These are phyloP conservation scores for Pleurotus sapidus DNA, from an alignment of 768 basidiomycete genomes.

Conservation along the genomic window DNA sequence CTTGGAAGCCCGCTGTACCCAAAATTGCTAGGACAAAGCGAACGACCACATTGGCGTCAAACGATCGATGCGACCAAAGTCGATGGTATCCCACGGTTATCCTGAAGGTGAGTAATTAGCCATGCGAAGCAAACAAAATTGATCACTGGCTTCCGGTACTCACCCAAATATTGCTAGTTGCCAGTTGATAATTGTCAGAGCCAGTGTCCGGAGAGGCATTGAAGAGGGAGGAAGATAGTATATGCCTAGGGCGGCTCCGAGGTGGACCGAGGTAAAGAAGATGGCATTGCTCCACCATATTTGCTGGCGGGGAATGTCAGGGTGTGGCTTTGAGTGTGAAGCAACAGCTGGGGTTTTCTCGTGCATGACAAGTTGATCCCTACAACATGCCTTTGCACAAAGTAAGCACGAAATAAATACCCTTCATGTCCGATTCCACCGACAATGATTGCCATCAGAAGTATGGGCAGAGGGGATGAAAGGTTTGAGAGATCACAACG, in stretches of 20 bases:
- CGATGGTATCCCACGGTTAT: slow-evolving; percentile 79
- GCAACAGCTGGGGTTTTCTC: too few species aligned
- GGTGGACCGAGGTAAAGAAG: slow-evolving; percentile 57
- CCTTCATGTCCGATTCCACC: too few species aligned
- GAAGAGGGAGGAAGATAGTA: slow-evolving; percentile 44
- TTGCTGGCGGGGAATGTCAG: not conserved
- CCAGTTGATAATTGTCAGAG: slow-evolving; percentile 59
- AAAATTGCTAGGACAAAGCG: slow-evolving; percentile 61
- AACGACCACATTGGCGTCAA: slow-evolving; percentile 55
- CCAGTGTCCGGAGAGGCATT: slow-evolving; percentile 41
- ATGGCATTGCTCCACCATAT: slow-evolving; percentile 66
- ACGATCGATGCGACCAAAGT: slow-evolving; percentile 71
- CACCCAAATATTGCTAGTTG: slow-evolving; percentile 72
- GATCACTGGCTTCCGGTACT: slow-evolving; percentile 16
- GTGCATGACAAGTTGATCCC: too few species aligned
- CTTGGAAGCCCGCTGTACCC: slow-evolving; percentile 75
- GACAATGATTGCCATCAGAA: too few species aligned
- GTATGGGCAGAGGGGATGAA: too few species aligned
- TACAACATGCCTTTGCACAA: too few species aligned
- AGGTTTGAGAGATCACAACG: too few species aligned
- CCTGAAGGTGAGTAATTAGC: slow-evolving; percentile 26
- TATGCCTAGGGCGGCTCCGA: slow-evolving; percentile 54
- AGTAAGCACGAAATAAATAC: too few species aligned
- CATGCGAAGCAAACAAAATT: not conserved
- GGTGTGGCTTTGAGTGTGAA: not conserved